A percentile compares a stretch with the other conserved stretches of the same genome.
phyloP scores from a whole-genome alignment of 495 filamentous ascomycete genomes.

The Daldinia concentrica region DNA sequence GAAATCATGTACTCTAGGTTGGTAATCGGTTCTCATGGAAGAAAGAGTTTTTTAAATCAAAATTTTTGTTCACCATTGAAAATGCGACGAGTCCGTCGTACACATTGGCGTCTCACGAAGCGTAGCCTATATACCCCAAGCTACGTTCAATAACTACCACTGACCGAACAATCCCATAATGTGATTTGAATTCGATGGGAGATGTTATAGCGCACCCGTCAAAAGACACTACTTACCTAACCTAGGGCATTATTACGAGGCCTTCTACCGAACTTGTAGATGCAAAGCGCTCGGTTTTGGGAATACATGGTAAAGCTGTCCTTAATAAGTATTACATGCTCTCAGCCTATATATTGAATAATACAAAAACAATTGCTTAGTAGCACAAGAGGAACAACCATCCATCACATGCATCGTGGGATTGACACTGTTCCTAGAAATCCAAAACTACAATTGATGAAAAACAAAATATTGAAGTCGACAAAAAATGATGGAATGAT shows the following conservation, averaged over 20 bases:
- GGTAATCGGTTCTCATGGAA: conserved; percentile 46
- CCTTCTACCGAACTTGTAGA: not conserved
- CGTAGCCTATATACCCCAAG: not conserved
- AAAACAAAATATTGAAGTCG: too few relatives aligned
- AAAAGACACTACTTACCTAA: not conserved
- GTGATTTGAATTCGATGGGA: not conserved
- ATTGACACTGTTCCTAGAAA: too few relatives aligned
- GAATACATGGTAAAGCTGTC: not conserved
- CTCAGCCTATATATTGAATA: too few relatives aligned
- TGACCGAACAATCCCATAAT: not conserved
- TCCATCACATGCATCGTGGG: too few relatives aligned
- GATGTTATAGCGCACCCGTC: not conserved
- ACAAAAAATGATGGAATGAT: too few relatives aligned
- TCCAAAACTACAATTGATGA: too few relatives aligned
- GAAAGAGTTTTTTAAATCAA: conserved; percentile 20
- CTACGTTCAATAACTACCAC: not conserved
- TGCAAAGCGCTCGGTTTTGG: not conserved
- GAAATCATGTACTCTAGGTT: conserved; percentile 57
- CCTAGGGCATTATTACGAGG: not conserved
- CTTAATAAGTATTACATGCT: too few relatives aligned
- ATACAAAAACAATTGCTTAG: too few relatives aligned
- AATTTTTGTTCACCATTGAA: conserved; percentile 10
- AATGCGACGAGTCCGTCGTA: not conserved
- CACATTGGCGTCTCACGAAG: not conserved
- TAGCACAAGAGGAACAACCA: too few relatives aligned